Conservation (phyloP, 768 basidiomycete species). For the Pilatotrama ljubarskyi region DNA sequence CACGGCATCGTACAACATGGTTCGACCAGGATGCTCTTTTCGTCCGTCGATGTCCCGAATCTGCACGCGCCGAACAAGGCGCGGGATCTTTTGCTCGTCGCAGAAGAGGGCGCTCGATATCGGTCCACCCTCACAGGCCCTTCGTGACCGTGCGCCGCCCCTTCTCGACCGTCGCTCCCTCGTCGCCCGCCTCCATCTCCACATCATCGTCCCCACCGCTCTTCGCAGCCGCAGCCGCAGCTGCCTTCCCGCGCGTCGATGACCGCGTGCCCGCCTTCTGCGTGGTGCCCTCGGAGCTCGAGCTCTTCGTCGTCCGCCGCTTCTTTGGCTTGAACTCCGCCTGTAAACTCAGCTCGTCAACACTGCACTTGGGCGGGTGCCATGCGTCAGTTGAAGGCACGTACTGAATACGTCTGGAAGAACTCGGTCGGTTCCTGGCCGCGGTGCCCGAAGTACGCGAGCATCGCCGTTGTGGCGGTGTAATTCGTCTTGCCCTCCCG, state of each 20-base stretch:
- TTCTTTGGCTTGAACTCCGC: conserved; percentile 26
- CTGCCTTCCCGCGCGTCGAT: not conserved
- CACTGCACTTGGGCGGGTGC: not conserved
- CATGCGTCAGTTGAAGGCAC: not conserved
- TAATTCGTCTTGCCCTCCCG: conserved; percentile 36
- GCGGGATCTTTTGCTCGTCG: too few species aligned
- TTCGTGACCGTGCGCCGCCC: conserved; percentile 1
- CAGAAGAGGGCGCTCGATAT: too few species aligned
- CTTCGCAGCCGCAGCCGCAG: not conserved
- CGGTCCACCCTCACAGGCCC: not conserved
- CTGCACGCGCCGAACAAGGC: too few species aligned
- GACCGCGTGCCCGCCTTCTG: conserved; percentile 3
- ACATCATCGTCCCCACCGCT: not conserved
- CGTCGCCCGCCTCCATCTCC: not conserved
- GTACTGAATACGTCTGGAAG: conserved; percentile 23
- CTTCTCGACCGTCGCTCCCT: not conserved
- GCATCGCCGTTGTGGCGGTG: conserved; percentile 27
- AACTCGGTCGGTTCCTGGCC: conserved; percentile 22
- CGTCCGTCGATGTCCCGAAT: too few species aligned
- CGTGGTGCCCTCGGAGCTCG: not conserved
- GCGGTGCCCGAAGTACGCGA: conserved; percentile 23
- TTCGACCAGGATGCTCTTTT: too few species aligned
- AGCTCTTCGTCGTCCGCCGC: conserved; percentile 12
- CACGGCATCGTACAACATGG: too few species aligned
- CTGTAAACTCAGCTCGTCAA: not conserved